Evolutionary conservation across 768 basidiomycete species (phyloP).

Genomic region (Termitomyces sp.): DNA sequence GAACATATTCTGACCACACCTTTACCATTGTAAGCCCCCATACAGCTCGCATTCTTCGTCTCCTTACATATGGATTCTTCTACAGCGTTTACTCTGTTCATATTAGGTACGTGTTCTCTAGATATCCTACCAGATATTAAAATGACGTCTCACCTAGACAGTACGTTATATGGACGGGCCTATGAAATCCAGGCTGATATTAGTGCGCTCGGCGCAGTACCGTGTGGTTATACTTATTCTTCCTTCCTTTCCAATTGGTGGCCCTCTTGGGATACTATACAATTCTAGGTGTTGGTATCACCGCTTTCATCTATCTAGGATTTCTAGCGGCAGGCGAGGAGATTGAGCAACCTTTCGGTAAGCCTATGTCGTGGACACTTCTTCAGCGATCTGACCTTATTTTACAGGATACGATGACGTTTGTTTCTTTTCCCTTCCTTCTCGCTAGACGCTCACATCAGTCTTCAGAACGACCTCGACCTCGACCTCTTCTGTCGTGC

Average conservation of each 20-base stretch:
- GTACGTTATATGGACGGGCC: slow-evolving; percentile 16
- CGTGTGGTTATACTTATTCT: slow-evolving; percentile 72
- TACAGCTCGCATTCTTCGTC: background rate
- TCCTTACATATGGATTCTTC: background rate
- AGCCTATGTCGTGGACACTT: slow-evolving; percentile 12
- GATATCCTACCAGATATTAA: background rate
- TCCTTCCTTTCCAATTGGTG: slow-evolving; percentile 74
- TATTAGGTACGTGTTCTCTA: slow-evolving; percentile 37
- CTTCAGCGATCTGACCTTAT: no score
- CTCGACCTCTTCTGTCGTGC: slow-evolving; percentile 60
- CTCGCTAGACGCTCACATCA: background rate
- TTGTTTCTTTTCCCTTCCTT: background rate
- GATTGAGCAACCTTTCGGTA: slow-evolving; percentile 67
- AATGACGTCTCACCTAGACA: slow-evolving; percentile 20
- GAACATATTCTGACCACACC: slow-evolving; percentile 64
- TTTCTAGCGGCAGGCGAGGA: slow-evolving; percentile 72
- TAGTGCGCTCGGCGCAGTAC: slow-evolving; percentile 32
- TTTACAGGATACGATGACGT: background rate
- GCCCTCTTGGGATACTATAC: slow-evolving; percentile 59
- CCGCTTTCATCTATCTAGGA: slow-evolving; percentile 72
- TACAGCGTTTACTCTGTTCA: slow-evolving; percentile 60
- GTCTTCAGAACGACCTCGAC: slow-evolving; percentile 56
- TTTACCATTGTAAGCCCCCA: slow-evolving; percentile 53
- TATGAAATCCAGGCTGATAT: background rate
- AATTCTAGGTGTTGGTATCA: slow-evolving; percentile 62